A percentile compares a stretch with the other conserved stretches of the same genome.
Conservation (phyloP, 2,329 filamentous ascomycete species). For the Penicillium sp. region DNA sequence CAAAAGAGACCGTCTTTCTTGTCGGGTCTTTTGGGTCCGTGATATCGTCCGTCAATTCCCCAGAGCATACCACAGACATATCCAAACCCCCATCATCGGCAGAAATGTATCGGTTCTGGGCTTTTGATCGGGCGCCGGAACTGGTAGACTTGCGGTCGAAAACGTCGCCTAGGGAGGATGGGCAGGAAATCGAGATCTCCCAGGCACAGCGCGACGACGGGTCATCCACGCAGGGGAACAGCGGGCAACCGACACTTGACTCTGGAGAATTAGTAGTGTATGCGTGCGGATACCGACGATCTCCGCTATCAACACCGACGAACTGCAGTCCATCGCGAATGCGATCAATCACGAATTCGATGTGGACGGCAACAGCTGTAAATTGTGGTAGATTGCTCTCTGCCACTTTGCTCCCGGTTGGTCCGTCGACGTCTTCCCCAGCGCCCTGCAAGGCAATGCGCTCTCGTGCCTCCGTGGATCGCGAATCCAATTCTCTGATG, state of each 20-base stretch:
- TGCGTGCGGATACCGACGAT: slow-evolving; percentile 83
- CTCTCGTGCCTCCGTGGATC: slow-evolving; percentile 52
- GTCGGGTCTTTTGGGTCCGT: slow-evolving; percentile 73
- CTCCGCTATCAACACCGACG: slow-evolving; percentile 77
- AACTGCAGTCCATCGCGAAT: slow-evolving; percentile 90
- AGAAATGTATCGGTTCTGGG: slow-evolving; percentile 46
- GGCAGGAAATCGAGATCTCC: slow-evolving; percentile 84
- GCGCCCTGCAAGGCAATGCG: slow-evolving; percentile 45
- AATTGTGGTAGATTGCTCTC: slow-evolving; percentile 52
- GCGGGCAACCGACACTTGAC: slow-evolving; percentile 76
- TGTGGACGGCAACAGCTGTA: slow-evolving; percentile 63
- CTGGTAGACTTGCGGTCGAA: slow-evolving; percentile 44
- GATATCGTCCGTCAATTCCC: slow-evolving; percentile 81
- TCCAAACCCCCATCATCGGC: slow-evolving; percentile 87
- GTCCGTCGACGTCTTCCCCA: slow-evolving; percentile 42
- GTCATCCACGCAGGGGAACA: slow-evolving; percentile 94
- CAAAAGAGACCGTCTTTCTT: slow-evolving; percentile 87
- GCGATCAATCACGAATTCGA: slow-evolving; percentile 75
- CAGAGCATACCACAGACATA: slow-evolving; percentile 87
- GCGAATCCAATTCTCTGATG: slow-evolving; percentile 62
- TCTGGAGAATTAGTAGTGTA: slow-evolving; percentile 83
- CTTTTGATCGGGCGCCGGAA: slow-evolving; percentile 25
- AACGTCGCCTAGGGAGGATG: slow-evolving; percentile 81
- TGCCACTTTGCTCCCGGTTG: slow-evolving; percentile 35
- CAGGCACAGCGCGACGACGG: slow-evolving; percentile 78